phyloP scores from a whole-genome alignment of 768 basidiomycete species.

The Xerocomellus dryophilus region DNA sequence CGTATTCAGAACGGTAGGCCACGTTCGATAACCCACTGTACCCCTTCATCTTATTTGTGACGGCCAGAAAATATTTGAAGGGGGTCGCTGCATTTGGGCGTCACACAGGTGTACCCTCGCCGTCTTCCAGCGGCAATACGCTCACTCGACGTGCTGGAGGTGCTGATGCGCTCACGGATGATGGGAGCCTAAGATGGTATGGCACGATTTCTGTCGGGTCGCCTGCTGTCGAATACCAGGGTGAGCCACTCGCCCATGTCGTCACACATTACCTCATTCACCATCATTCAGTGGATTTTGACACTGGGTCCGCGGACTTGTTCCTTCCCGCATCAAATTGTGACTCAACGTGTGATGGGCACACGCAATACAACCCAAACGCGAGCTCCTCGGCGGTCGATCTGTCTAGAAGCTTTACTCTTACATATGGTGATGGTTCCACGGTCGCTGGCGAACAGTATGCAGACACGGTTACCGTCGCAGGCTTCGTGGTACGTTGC shows the following conservation, averaged over 20 bases:
- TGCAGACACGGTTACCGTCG: conserved; percentile 38
- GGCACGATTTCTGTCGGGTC: conserved; percentile 26
- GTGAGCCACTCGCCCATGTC: conserved; percentile 7
- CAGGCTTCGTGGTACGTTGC: conserved; percentile 25
- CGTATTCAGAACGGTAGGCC: conserved; percentile 9
- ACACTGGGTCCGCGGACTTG: conserved; percentile 36
- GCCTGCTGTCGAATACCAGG: conserved; percentile 17
- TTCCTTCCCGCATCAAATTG: conserved; percentile 32
- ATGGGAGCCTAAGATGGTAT: conserved; percentile 21
- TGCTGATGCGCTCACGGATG: conserved; percentile 13
- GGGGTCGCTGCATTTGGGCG: conserved; percentile 12
- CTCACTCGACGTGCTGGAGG: conserved; percentile 6
- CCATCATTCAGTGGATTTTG: conserved; percentile 27
- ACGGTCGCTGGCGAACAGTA: conserved; percentile 39
- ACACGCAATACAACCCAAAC: conserved; percentile 36
- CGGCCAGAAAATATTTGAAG: conserved; percentile 17
- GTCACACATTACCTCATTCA: not conserved
- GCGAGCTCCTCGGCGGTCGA: conserved; percentile 30
- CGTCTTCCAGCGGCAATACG: not conserved
- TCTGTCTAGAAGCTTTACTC: conserved; percentile 27
- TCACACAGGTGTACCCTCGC: not conserved
- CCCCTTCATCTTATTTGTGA: conserved; percentile 2
- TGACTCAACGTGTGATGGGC: conserved; percentile 30
- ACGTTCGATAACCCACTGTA: not conserved
- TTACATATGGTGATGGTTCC: conserved; percentile 45